Base-by-base conservation (phyloP, 2,329 filamentous ascomycete genomes). In the Colletotrichum lini region DNA sequence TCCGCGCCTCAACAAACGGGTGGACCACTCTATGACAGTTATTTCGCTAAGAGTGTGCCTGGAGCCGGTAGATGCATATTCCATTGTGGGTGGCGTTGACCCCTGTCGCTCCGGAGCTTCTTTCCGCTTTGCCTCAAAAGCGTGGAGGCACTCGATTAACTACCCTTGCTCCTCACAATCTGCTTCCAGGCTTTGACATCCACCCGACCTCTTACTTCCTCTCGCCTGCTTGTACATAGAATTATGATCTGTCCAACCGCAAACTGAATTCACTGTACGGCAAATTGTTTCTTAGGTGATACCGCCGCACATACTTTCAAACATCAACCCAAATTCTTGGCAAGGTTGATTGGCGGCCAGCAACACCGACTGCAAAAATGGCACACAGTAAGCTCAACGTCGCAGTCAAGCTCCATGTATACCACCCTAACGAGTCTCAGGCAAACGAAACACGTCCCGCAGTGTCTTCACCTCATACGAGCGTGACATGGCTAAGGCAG, bases 381-480 rank as follows among this genome's bases (percentile, higher is more conserved):
- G 84, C 86, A 65, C 85, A 88, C 74, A 90, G 86, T 88, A 84
- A 77, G 82, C 74, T 26, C 26, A 15, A 56, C 15, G 12, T 21
- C 13, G n/a, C 45, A 18, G 7, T 18, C 4, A 47, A n/a, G 8
- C 18, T 3, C 45, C 7, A 9, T 49, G 30, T 67, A 45, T 45
- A 53, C 40, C 30, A 40, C 16, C 52, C 13, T 69, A 44, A 42
- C 26, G 12, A 65, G 72, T 69, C 65, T 38, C 75, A 91, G 89
- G 89, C 79, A 97, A 98, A 85, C 91, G 94, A 77, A 98, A 98
- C 84, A 97, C 95, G 54, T 96, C 94, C 54, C 91, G 96, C 54
- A 92, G 95, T 52, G 95, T 98, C 82, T 98, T 98, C 86, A 98
- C 96, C 44, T 92, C 94, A 30, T 91, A 98, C 83, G 96, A 98